Evolutionary conservation across 495 filamentous ascomycete genomes (phyloP).

Genomic region (Talaromyces adpressus): DNA sequence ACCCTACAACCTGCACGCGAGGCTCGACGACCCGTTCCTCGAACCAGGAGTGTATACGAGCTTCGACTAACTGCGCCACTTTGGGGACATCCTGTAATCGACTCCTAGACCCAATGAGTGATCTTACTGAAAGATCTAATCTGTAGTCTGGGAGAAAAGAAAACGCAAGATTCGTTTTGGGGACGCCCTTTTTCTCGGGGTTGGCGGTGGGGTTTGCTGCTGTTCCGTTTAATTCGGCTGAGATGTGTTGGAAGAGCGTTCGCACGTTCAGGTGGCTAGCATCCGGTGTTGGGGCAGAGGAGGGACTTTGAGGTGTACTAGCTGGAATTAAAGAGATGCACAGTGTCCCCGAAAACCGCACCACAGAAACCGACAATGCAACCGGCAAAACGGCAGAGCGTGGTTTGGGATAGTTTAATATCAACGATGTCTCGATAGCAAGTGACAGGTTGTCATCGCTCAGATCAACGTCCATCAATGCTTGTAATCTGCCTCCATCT

Average conservation of each 20-base stretch:
- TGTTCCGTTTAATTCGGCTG: constrained; percentile 34
- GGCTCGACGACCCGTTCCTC: constrained; percentile 95
- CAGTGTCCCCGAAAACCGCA: constrained; percentile 89
- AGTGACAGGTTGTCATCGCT: constrained; percentile 88
- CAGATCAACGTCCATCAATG: constrained; percentile 92
- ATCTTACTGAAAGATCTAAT: constrained; percentile 84
- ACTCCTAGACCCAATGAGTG: constrained; percentile 83
- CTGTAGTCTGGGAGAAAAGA: constrained; percentile 94
- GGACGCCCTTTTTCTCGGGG: constrained; percentile 26
- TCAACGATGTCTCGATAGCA: constrained; percentile 85
- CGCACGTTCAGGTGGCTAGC: constrained; percentile 7
- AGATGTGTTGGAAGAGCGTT: constrained; percentile 13
- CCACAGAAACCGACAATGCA: constrained; percentile 81
- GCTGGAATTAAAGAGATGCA: constrained; percentile 84
- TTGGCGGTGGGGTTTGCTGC: constrained; percentile 2
- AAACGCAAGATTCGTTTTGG: constrained; percentile 82
- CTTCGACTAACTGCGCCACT: constrained; percentile 90
- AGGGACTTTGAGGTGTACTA: constrained; percentile 19
- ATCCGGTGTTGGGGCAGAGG: constrained; percentile 7
- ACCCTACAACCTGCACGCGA: constrained; percentile 86
- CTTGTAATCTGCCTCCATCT: constrained; percentile 68
- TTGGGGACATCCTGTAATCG: constrained; percentile 94
- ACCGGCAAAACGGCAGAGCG: constrained; percentile 88
- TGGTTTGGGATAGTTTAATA: constrained; percentile 89
- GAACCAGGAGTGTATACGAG: constrained; percentile 89